phyloP scores from a whole-genome alignment of 2,329 filamentous ascomycete species.

The Emericellopsis atlantica region DNA sequence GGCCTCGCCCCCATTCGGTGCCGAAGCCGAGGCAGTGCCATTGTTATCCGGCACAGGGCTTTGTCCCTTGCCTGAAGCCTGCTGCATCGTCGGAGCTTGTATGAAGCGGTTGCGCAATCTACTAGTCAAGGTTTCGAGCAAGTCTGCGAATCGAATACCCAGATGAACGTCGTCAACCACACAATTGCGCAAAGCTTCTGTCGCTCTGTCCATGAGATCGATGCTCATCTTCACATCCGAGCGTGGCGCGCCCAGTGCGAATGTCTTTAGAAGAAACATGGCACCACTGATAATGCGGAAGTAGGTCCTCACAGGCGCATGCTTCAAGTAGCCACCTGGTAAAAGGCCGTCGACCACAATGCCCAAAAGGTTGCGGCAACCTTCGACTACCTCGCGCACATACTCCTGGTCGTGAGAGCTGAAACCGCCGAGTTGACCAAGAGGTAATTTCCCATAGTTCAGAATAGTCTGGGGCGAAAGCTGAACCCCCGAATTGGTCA shows the following conservation, averaged over 20 bases:
- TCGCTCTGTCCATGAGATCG: conserved; percentile 60
- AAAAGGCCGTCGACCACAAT: conserved; percentile 67
- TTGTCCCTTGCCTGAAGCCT: conserved; percentile 25
- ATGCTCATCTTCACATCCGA: conserved; percentile 68
- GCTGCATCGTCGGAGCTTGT: conserved; percentile 40
- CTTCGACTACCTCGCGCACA: conserved; percentile 64
- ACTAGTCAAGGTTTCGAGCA: conserved; percentile 67
- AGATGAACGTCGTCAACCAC: conserved; percentile 79
- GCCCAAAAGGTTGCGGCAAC: conserved; percentile 62
- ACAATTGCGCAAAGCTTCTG: conserved; percentile 61
- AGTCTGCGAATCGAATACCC: conserved; percentile 71
- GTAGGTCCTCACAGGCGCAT: conserved; percentile 73
- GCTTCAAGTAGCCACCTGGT: conserved; percentile 64
- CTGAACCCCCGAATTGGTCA: conserved; percentile 2
- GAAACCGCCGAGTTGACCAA: conserved; percentile 51
- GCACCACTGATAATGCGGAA: conserved; percentile 78
- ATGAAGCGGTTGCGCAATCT: conserved; percentile 64
- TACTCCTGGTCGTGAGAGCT: conserved; percentile 58
- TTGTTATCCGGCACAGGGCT: conserved; percentile 21
- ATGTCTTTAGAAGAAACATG: conserved; percentile 77
- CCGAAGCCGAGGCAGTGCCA: conserved; percentile 9
- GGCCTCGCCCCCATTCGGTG: conserved; percentile 11
- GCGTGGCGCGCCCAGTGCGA: conserved; percentile 67
- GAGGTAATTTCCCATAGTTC: conserved; percentile 50
- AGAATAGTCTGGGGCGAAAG: conserved; percentile 53